Evolutionary conservation across 352 stramenopile species (phyloP).

Genomic region (Pythium coloratum): DNA sequence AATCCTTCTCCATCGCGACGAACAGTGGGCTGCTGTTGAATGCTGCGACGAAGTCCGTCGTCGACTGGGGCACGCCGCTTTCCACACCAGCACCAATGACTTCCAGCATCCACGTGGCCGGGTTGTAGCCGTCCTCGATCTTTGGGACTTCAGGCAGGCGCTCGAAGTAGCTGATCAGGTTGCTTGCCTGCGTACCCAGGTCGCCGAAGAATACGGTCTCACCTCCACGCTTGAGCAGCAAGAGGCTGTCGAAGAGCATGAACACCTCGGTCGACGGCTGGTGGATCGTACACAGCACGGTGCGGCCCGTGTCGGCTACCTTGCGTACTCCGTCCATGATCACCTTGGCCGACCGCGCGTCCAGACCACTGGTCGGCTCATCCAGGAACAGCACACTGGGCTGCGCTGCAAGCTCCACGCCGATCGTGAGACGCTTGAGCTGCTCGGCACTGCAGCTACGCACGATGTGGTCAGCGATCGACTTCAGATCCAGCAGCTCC

Average conservation of each 20-base stretch:
- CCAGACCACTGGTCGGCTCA: constrained; percentile 80
- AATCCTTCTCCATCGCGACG: constrained; percentile 4
- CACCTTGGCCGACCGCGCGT: constrained; percentile 80
- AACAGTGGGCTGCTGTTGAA: constrained; percentile 6
- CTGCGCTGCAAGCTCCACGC: constrained; percentile 71
- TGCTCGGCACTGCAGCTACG: constrained; percentile 41
- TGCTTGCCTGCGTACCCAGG: constrained; percentile 19
- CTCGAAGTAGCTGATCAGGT: constrained; percentile 54
- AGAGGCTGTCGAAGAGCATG: constrained; percentile 28
- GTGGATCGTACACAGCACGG: constrained; percentile 31
- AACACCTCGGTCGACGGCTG: constrained; percentile 33
- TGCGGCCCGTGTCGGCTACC: constrained; percentile 47
- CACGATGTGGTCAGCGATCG: constrained; percentile 42
- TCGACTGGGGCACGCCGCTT: background rate
- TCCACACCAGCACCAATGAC: constrained; percentile 51
- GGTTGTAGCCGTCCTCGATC: constrained; percentile 39
- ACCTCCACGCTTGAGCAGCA: constrained; percentile 29
- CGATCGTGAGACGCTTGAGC: constrained; percentile 55
- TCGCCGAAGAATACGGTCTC: constrained; percentile 30
- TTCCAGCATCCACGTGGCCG: constrained; percentile 53
- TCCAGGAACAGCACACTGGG: constrained; percentile 81
- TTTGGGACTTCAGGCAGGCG: constrained; percentile 34
- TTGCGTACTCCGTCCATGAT: constrained; percentile 84
- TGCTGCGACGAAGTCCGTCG: constrained; percentile 13
- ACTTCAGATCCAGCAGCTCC: constrained; percentile 32